These are phyloP conservation scores for Chaetothyriales sp. DNA, from an alignment of 2,329 filamentous ascomycete genomes.

Conservation along the genomic window DNA sequence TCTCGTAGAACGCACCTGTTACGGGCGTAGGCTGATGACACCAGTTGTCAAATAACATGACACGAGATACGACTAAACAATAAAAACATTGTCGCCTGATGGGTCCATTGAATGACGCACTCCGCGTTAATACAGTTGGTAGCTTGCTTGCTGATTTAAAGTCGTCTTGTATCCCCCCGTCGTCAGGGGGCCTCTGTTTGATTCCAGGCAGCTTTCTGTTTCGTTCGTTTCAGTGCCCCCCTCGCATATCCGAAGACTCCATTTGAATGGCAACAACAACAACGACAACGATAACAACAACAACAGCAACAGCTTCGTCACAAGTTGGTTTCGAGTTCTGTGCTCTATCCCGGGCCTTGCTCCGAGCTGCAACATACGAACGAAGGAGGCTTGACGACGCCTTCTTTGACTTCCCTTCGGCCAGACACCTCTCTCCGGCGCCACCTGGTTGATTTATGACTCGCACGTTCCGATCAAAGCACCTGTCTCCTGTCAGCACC, in stretches of 20 bases:
- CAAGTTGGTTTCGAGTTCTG: neutral
- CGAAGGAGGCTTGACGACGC: neutral
- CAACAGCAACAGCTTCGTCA: neutral
- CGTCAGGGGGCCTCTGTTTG: neutral
- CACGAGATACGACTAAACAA: neutral
- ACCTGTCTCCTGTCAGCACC: neutral
- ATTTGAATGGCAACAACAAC: too few species aligned
- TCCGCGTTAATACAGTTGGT: neutral
- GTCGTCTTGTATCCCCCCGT: neutral
- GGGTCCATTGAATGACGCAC: neutral
- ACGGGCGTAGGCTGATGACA: too few species aligned
- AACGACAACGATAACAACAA: too few species aligned
- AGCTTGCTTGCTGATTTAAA: neutral
- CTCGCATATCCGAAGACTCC: neutral
- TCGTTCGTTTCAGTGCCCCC: neutral
- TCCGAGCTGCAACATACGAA: neutral
- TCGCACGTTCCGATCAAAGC: neutral
- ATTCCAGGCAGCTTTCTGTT: neutral
- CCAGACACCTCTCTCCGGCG: neutral
- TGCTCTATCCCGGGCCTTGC: neutral
- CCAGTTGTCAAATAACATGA: neutral
- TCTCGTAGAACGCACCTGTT: too few species aligned
- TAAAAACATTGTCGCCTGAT: neutral
- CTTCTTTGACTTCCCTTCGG: neutral
- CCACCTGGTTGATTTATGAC: neutral